Conservation (phyloP, 257 asterid genomes). For the Osmanthus fragrans region DNA sequence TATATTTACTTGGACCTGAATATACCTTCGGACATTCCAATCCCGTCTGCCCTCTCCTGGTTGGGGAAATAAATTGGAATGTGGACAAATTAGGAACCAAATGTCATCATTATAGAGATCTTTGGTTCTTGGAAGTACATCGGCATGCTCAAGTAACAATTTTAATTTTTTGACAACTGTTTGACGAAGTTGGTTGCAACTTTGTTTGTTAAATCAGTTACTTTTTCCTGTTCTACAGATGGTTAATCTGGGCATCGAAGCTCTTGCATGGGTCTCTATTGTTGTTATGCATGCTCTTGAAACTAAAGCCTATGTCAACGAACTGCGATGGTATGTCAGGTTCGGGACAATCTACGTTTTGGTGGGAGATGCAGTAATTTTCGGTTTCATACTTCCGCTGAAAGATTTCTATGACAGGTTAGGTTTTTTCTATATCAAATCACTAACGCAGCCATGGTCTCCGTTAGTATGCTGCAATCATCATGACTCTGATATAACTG, state of each 20-base stretch:
- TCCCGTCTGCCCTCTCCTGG: background rate
- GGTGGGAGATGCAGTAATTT: conserved; percentile 74
- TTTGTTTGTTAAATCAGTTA: conserved; percentile 16
- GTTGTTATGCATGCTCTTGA: conserved; percentile 61
- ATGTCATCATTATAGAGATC: background rate
- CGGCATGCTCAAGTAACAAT: background rate
- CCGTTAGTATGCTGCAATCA: conserved; percentile 5
- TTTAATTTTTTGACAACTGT: conserved; percentile 10
- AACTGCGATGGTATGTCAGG: conserved; percentile 85
- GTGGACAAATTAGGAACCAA: background rate
- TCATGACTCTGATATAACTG: conserved; percentile 3
- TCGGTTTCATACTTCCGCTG: conserved; percentile 51
- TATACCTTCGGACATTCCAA: background rate
- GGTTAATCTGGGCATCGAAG: conserved; percentile 57
- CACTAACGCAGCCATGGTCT: conserved; percentile 1
- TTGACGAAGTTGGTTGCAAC: background rate
- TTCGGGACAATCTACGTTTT: conserved; percentile 64
- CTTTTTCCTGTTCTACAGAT: conserved; percentile 48
- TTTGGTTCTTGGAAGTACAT: background rate
- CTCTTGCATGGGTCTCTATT: conserved; percentile 73
- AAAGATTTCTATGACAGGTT: conserved; percentile 56
- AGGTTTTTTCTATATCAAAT: conserved; percentile 21
- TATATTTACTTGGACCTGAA: background rate
- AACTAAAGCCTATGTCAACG: conserved; percentile 65
- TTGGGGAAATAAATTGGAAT: background rate